phyloP scores from a whole-genome alignment of 768 basidiomycete genomes.

The Mrakia gelida region DNA sequence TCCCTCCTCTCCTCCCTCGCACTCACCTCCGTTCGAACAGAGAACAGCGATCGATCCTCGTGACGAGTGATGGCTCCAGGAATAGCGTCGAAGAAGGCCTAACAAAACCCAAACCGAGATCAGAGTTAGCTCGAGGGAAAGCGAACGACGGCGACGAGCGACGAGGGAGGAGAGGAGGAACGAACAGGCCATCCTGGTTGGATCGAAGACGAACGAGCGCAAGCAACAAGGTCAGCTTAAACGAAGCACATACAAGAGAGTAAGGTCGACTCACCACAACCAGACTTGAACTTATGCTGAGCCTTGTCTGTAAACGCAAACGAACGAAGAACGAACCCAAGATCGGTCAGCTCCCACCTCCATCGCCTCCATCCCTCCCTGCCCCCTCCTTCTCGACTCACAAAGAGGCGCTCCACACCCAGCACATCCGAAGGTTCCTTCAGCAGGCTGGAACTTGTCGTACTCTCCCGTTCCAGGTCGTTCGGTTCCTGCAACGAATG shows the following conservation, averaged over 20 bases:
- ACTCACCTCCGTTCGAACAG: constrained; percentile 73
- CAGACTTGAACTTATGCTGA: constrained; percentile 31
- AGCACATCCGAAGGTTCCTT: constrained; percentile 26
- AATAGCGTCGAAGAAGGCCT: constrained; percentile 93
- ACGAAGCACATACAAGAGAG: no score
- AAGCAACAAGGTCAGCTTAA: constrained; percentile 79
- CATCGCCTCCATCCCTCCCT: neutral
- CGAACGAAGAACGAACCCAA: neutral
- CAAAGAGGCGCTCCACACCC: constrained; percentile 30
- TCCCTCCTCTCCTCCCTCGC: constrained; percentile 57
- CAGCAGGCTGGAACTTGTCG: constrained; percentile 55
- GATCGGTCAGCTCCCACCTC: neutral
- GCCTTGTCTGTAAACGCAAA: constrained; percentile 20
- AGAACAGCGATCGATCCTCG: constrained; percentile 64
- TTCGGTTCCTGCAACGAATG: constrained; percentile 55
- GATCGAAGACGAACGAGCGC: constrained; percentile 33
- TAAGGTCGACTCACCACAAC: constrained; percentile 19
- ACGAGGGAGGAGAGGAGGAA: neutral
- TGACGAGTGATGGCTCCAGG: constrained; percentile 78
- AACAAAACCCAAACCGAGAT: neutral
- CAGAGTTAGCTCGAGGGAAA: neutral
- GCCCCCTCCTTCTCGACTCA: neutral
- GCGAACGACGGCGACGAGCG: neutral
- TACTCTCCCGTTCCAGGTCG: constrained; percentile 70
- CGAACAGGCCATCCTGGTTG: constrained; percentile 1